Base-by-base conservation (phyloP, 73 alveolate genomes). In the Breviolum minutum region DNA sequence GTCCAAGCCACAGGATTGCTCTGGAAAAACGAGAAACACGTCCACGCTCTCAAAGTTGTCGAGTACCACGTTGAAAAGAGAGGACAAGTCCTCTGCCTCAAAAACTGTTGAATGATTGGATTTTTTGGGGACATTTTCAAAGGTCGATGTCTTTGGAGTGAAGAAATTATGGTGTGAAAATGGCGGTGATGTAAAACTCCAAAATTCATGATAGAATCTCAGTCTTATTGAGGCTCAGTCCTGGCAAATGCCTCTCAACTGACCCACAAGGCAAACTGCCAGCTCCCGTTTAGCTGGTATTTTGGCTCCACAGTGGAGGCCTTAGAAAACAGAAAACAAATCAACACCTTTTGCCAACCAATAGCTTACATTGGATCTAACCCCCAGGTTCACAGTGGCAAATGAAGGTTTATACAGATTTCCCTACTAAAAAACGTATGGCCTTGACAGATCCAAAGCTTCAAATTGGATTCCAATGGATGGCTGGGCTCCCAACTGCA, bases 191-290 rank as follows among this genome's bases (percentile, higher is more conserved):
- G 10, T 71, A 5, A 20, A 40, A 40, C 54, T 40, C 54, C 54
- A 40, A 40, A 40, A 40, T 40, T 40, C 54, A 40, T 40, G 54
- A 40, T 40, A 40, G 54, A 40, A 40, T 40, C 54, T 40, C 54
- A 40, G 54, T 40, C 0, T 40, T 40, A 24, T 19, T 73, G 27
- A 62, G n/a, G 29, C 87, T 29, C 27, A 40, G 0, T 32, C 97
- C 97, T 91, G 22, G 97, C 97, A 91, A 29, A 91, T 82, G 4
- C 97, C 97, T 79, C 97, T 20, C 66, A 40, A 63, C 63, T 91
- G 89, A 32, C 97, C 97, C 32, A 91, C 97, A 30, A 91, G 77
- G 77, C 97, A 91, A 19, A 91, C 76, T 5, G 97, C 97, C 63
- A 91, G 62, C 97, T 91, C 97, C 64, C 97, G 97, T 22, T 73